phyloP scores from a whole-genome alignment of 2,329 filamentous ascomycete species.

The Didymosphaeria variabile region DNA sequence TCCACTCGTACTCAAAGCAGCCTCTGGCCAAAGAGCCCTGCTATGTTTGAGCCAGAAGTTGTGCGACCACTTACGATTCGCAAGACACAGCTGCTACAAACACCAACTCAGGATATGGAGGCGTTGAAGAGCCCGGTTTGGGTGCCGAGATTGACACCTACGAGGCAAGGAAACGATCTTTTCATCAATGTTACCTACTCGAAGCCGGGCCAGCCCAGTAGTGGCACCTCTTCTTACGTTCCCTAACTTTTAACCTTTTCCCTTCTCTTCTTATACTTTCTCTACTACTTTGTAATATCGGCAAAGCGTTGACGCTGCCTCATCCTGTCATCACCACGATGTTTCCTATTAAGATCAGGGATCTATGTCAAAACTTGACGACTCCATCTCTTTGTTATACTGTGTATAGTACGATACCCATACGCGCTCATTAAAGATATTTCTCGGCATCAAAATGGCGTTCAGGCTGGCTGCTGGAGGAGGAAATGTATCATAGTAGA shows the following conservation, averaged over 20 bases:
- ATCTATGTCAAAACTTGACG: neutral
- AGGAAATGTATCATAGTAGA: conserved; percentile 7
- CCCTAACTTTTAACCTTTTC: neutral
- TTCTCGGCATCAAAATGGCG: conserved; percentile 6
- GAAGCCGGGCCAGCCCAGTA: conserved; percentile 21
- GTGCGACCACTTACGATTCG: conserved; percentile 41
- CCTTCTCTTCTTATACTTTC: conserved; percentile 5
- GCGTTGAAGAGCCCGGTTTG: conserved; percentile 60
- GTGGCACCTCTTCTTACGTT: conserved; percentile 12
- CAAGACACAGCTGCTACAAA: conserved; percentile 18
- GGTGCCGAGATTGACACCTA: conserved; percentile 73
- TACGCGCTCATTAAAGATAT: conserved; percentile 4
- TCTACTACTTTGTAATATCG: conserved; percentile 12
- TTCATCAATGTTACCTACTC: conserved; percentile 57
- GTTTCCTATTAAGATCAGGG: neutral
- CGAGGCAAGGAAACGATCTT: conserved; percentile 71
- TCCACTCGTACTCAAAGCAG: conserved; percentile 36
- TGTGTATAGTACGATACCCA: conserved; percentile 15
- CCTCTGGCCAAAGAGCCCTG: conserved; percentile 36
- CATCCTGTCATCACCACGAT: neutral
- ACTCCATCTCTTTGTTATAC: neutral
- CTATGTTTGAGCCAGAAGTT: conserved; percentile 35
- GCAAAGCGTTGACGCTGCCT: conserved; percentile 1
- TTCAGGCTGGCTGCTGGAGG: neutral
- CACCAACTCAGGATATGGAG: conserved; percentile 25